phyloP scores from a whole-genome alignment of 176 grass and related monocot species.

The Tuctoria greenei region DNA sequence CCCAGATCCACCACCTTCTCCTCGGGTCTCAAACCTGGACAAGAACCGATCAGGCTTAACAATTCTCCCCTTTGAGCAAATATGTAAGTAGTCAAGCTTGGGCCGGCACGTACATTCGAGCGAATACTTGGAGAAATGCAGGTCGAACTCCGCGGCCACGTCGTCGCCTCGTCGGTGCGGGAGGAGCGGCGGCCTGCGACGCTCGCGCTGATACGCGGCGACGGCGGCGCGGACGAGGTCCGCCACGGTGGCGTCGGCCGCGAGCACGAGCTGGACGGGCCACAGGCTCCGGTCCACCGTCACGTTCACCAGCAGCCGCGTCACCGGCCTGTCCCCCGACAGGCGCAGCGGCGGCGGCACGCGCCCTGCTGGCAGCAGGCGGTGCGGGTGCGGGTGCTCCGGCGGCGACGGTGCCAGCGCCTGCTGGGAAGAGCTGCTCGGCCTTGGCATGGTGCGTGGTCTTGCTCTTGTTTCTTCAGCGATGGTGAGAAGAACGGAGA shows the following conservation, averaged over 20 bases:
- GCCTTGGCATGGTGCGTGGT: not conserved
- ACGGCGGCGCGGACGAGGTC: constrained; percentile 59
- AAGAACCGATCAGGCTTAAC: not conserved
- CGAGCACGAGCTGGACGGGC: constrained; percentile 71
- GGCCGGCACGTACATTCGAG: constrained; percentile 52
- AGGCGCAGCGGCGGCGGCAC: not conserved
- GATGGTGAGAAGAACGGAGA: not conserved
- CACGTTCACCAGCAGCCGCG: constrained; percentile 84
- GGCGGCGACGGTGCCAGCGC: not conserved
- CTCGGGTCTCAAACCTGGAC: constrained; percentile 42
- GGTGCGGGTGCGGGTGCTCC: not conserved
- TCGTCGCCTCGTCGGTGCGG: not conserved
- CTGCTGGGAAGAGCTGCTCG: not conserved
- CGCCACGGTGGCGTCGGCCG: constrained; percentile 56
- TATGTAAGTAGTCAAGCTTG: too few species aligned
- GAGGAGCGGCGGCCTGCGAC: constrained; percentile 42
- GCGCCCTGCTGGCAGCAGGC: not conserved
- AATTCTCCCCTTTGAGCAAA: too few species aligned
- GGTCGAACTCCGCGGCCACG: constrained; percentile 36
- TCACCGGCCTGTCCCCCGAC: constrained; percentile 16
- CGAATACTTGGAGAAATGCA: constrained; percentile 78
- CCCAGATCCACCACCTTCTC: constrained; percentile 62
- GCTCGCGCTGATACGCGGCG: constrained; percentile 52
- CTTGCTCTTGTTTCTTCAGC: too few species aligned
- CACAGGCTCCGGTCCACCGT: constrained; percentile 69